Evolutionary conservation across 2,329 filamentous ascomycete genomes (phyloP).

Genomic region (Paecilomyces sp.): DNA sequence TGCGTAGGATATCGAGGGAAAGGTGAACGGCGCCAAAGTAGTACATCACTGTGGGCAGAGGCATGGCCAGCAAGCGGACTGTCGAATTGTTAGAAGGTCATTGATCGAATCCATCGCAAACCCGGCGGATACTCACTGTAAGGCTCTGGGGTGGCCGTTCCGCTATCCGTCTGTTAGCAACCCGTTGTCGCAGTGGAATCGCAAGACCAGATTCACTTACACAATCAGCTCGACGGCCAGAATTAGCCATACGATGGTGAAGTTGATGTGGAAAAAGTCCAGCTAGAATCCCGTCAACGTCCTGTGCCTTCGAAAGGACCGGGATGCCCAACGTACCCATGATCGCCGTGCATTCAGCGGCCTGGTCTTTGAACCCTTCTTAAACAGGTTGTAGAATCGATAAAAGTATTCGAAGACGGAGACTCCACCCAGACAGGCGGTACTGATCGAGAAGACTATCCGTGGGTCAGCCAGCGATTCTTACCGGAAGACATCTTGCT

Average conservation of each 20-base stretch:
- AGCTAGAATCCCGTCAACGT: conserved; percentile 20
- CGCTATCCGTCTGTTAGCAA: conserved; percentile 19
- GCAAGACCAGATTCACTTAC: conserved; percentile 17
- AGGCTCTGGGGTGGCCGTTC: conserved; percentile 33
- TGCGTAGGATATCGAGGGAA: conserved; percentile 34
- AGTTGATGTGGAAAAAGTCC: conserved; percentile 41
- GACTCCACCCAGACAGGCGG: conserved; percentile 32
- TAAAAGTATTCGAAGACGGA: conserved; percentile 39
- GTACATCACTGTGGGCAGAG: conserved; percentile 39
- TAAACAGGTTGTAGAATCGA: conserved; percentile 32
- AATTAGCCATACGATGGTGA: conserved; percentile 38
- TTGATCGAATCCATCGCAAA: not conserved
- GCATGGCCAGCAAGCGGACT: conserved; percentile 39
- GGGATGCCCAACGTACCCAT: conserved; percentile 24
- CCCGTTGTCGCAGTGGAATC: not conserved
- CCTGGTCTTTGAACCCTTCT: conserved; percentile 28
- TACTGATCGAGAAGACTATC: conserved; percentile 38
- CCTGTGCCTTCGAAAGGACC: not conserved
- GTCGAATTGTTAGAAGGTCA: conserved; percentile 1
- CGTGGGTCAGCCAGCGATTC: not conserved
- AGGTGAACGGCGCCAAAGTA: conserved; percentile 38
- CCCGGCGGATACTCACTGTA: conserved; percentile 24
- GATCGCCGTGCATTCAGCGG: conserved; percentile 36
- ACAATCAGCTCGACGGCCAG: conserved; percentile 35
- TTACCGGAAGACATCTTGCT: not conserved